Base-by-base conservation (phyloP, 2,329 filamentous ascomycete genomes). In the Fusarium poae region DNA sequence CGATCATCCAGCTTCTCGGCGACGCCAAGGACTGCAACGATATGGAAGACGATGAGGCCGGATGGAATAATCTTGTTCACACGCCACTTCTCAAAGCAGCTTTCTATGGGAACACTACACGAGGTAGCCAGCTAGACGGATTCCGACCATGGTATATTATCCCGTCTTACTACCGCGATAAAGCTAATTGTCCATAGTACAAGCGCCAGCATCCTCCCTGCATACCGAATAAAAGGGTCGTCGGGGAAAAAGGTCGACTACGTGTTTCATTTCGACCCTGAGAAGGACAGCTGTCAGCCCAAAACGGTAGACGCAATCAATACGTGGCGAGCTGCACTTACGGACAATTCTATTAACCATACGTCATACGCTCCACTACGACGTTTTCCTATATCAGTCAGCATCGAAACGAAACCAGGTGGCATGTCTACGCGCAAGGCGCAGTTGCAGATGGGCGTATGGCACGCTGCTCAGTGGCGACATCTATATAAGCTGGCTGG, bases 1-100 rank as follows among this genome's bases (percentile, higher is more conserved):
- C 53, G 5, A 16, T 51, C n/a, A 10, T 56, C 12, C 46, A 51
- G 15, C 21, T 55, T 39, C 37, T 39, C 20, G 37, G 37, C 37
- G 37, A 39, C 10, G 37, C 37, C 20, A 39, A 39, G 20, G 37
- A 39, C 37, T 39, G 37, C 37, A 21, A 39, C 20, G 37, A 39
- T 21, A 39, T 39, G 37, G 37, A 39, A 39, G 49, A 59, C 3
- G 61, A 56, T 20, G 56, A 64, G 20, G 21, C 34, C 18, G 45
- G 51, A 7, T 60, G 56, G 62, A 65, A 62, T 21, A 53, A 62
- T 5, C 52, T 54, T 13, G 53, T 65, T 15, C 57, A 65, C 18
- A 50, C 53, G 2, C 52, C 42, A 3, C n/a, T 63, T 6, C 60
- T 63, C 4, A 18, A 39, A 27, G 20, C 30, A 5, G 45, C 11